Evolutionary conservation across 2,329 filamentous ascomycete genomes (phyloP), one percentile per base, ranked within the genome.

Genomic region (Aspergillus proliferans): DNA sequence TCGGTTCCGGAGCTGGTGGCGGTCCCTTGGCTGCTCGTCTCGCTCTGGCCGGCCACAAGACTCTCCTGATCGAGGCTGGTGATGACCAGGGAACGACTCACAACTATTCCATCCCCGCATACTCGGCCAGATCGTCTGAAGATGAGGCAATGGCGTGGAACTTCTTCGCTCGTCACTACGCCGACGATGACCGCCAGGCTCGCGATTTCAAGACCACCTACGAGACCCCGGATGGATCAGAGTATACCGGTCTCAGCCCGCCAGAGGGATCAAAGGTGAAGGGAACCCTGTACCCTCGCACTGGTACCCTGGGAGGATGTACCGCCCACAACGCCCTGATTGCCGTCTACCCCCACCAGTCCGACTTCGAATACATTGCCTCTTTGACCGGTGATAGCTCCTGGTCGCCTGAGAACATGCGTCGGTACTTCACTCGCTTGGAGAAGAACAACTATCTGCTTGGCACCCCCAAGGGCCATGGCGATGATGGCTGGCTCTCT

Each of bases 291-390:
- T 85, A 84, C 56, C 81, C 81, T 8, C 75, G 82, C 12, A 72
- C 78, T 3, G 78, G 75, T 18, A 78, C 73, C 3, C 66, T 83
- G 1, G 80, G 81, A 46, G 81, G 81, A 4, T 83, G 80, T 63
- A 76, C 79, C 1, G 75, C 77, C 4, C 83, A 86, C 65, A 82
- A 84, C 41, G 81, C 80, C 6, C 65, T 83, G 41, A 77, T 85
- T 44, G 73, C 77, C 14, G 70, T 84, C 22, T 77, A 81, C 51
- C 82, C 83, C 0, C 75, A 80, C 49, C 71, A 78, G 43, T 76
- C 74, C 24, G 83, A 86, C 63, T 86, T 79, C 66, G 71, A 82
- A 42, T 66, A 77, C 56, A 78, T 86, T 48, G 76, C 75, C 3
- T 64, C 66, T 10, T 58, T 84, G 24, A 86, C 83, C 2, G 81